Conservation (phyloP, 2,329 filamentous ascomycete genomes). For the Pseudocercospora pini-densiflorae region DNA sequence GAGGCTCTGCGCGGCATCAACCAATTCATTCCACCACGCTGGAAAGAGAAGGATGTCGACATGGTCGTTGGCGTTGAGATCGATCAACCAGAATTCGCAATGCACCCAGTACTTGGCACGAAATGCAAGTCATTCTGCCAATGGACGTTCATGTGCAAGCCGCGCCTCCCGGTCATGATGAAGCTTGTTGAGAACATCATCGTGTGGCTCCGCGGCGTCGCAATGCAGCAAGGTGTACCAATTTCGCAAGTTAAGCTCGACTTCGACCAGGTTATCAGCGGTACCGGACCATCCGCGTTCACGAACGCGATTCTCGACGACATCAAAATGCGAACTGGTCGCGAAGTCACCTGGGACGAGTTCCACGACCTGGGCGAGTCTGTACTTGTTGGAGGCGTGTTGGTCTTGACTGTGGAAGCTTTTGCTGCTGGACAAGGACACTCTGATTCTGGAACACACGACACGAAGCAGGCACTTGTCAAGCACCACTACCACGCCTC, state of each 20-base stretch:
- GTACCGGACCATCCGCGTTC: constrained; percentile 74
- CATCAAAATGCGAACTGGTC: constrained; percentile 59
- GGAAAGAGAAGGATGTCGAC: constrained; percentile 67
- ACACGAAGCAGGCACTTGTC: constrained; percentile 67
- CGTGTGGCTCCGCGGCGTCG: constrained; percentile 65
- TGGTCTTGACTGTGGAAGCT: constrained; percentile 72
- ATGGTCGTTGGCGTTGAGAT: constrained; percentile 74
- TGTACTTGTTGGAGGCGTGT: constrained; percentile 65
- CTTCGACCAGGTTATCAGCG: constrained; percentile 73
- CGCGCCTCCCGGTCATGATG: constrained; percentile 70
- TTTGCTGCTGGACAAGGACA: constrained; percentile 76
- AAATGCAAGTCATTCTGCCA: constrained; percentile 75
- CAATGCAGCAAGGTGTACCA: constrained; percentile 61
- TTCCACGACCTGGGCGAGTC: constrained; percentile 72
- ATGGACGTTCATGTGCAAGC: constrained; percentile 76
- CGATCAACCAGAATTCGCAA: constrained; percentile 67
- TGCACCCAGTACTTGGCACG: constrained; percentile 68
- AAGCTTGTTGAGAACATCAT: constrained; percentile 71
- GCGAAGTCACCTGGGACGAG: constrained; percentile 61
- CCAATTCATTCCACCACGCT: constrained; percentile 66
- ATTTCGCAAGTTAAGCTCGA: constrained; percentile 67
- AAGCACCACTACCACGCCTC: constrained; percentile 78
- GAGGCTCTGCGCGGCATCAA: constrained; percentile 59
- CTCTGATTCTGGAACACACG: constrained; percentile 72
- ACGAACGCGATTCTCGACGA: constrained; percentile 67